Conservation (phyloP, 257 asterid genomes). For the Agastache rugosa region DNA sequence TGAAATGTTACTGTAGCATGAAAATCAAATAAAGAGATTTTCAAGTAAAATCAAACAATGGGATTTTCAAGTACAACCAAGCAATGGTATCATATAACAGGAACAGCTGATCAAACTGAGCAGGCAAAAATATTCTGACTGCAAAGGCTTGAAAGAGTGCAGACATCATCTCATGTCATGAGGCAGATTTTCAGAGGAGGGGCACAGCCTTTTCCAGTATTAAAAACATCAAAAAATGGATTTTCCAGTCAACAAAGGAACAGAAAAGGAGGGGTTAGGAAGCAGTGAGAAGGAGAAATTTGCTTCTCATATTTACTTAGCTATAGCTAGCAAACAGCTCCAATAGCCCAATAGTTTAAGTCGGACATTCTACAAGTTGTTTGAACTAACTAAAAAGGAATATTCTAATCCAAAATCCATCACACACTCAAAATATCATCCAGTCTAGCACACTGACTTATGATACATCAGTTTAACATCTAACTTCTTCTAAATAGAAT, state of each 20-base stretch:
- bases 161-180: slow-evolving; percentile 12
- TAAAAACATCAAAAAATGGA: background rate
- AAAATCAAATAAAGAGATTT: slow-evolving; percentile 16
- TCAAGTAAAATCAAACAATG: slow-evolving; percentile 11
- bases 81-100: slow-evolving; percentile 8
- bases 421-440: background rate
- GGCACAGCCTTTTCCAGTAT: background rate
- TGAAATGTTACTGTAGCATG: slow-evolving; percentile 4
- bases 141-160: slow-evolving; percentile 11
- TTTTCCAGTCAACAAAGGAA: background rate
- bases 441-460: slow-evolving; percentile 11
- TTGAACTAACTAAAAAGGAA: slow-evolving; percentile 26
- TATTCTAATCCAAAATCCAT: background rate
- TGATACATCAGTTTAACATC: slow-evolving; percentile 22
- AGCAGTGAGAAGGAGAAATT: slow-evolving; percentile 21
- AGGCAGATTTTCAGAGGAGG: slow-evolving; percentile 6
- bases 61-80: slow-evolving; percentile 12
- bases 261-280: background rate
- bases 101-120: background rate
- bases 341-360: slow-evolving; percentile 10
- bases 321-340: slow-evolving; percentile 27
- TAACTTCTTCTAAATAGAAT: background rate
- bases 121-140: background rate
- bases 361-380: slow-evolving; percentile 10
- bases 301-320: background rate